phyloP scores from a whole-genome alignment of 2,329 filamentous ascomycete genomes.

The Talaromyces piceae region DNA sequence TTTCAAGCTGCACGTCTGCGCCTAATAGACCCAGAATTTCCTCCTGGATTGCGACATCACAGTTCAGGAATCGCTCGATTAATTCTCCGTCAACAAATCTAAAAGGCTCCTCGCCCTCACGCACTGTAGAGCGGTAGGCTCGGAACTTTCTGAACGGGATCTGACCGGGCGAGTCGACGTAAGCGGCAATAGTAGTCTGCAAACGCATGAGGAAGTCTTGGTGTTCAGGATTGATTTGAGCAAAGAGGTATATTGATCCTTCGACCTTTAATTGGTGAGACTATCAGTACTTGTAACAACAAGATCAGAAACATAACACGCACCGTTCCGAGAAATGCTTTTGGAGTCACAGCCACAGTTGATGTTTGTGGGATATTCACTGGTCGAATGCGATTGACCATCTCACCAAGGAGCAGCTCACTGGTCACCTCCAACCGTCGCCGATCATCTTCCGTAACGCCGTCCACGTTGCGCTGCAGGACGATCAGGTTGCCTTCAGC shows the following conservation, averaged over 20 bases:
- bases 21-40: constrained; percentile 45
- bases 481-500: constrained; percentile 82
- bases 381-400: constrained; percentile 79
- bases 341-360: constrained; percentile 64
- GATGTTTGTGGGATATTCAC: constrained; percentile 60
- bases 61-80: constrained; percentile 74
- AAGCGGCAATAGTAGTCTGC: constrained; percentile 61
- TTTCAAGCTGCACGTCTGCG: constrained; percentile 49
- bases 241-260: constrained; percentile 85
- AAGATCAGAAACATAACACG: constrained; percentile 26
- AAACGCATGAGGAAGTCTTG: constrained; percentile 77
- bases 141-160: constrained; percentile 73
- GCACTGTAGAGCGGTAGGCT: constrained; percentile 67
- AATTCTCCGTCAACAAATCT: constrained; percentile 91
- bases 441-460: constrained; percentile 67
- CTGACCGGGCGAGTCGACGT: constrained; percentile 61
- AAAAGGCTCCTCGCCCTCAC: constrained; percentile 66
- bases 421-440: constrained; percentile 64
- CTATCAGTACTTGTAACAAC: background rate
- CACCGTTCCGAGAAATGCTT: constrained; percentile 84
- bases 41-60: constrained; percentile 52
- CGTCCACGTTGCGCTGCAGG: constrained; percentile 63
- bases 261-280: constrained; percentile 56
- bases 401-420: constrained; percentile 82
- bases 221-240: constrained; percentile 62